Conservation (phyloP, 2,329 filamentous ascomycete species). For the Parafenestella ontariensis region DNA sequence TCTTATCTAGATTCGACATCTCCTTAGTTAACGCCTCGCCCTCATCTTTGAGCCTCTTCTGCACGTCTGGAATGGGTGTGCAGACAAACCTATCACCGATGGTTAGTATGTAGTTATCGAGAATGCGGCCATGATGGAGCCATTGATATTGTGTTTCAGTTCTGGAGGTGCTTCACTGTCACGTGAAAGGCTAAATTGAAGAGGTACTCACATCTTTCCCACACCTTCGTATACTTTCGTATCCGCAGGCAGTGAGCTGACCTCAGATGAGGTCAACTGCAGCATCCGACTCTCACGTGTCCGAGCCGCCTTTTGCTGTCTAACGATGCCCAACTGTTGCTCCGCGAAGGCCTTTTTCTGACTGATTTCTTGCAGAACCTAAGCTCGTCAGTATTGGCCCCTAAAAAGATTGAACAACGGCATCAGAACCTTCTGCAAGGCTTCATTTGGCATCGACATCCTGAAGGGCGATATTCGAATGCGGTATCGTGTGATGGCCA, state of each 20-base stretch:
- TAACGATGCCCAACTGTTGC: slow-evolving; percentile 88
- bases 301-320: slow-evolving; percentile 82
- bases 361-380: slow-evolving; percentile 95
- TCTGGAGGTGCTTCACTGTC: background rate
- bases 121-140: background rate
- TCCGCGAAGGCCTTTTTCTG: slow-evolving; percentile 85
- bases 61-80: slow-evolving; percentile 74
- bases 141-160: background rate
- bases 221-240: slow-evolving; percentile 93
- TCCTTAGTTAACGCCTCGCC: slow-evolving; percentile 78
- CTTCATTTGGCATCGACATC: slow-evolving; percentile 95
- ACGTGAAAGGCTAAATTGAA: background rate
- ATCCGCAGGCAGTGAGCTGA: slow-evolving; percentile 74
- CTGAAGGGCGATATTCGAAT: slow-evolving; percentile 36
- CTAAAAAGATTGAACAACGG: background rate
- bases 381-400: background rate
- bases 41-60: slow-evolving; percentile 77
- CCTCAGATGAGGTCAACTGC: slow-evolving; percentile 84
- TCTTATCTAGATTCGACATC: slow-evolving; percentile 82
- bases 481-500: slow-evolving; percentile 6
- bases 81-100: slow-evolving; percentile 78
- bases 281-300: slow-evolving; percentile 88
- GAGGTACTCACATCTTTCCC: slow-evolving; percentile 80
- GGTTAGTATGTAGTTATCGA: background rate
- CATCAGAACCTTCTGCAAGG: slow-evolving; percentile 82